Evolutionary conservation across 1,284 basidiomycete genomes (phyloP).

Genomic region (Uromyces viciae-fabae): DNA sequence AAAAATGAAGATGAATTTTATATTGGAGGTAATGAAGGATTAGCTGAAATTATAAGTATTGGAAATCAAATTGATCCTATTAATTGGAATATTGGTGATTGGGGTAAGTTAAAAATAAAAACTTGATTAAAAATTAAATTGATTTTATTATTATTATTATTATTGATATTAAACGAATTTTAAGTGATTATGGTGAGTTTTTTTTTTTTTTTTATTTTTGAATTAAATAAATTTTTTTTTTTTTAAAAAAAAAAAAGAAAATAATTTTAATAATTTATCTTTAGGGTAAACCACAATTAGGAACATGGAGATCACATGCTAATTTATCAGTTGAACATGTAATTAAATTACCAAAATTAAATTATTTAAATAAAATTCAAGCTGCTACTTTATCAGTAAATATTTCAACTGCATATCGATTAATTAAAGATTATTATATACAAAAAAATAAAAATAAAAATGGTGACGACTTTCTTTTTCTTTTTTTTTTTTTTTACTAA

Average conservation of each 20-base stretch:
- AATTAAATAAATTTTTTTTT: background rate
- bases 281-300: slow-evolving; percentile 53
- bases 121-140: background rate
- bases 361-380: slow-evolving; percentile 61
- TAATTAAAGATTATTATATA: slow-evolving; percentile 67
- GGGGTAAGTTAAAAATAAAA: slow-evolving; percentile 54
- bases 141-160: background rate
- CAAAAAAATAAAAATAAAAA: background rate
- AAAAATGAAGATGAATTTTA: slow-evolving; percentile 49
- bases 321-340: slow-evolving; percentile 63
- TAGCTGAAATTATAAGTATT: slow-evolving; percentile 66
- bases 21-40: slow-evolving; percentile 73
- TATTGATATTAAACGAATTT: slow-evolving; percentile 47
- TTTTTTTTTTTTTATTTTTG: too few species aligned
- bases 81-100: slow-evolving; percentile 63
- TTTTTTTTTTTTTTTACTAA: background rate
- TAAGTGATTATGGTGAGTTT: slow-evolving; percentile 59
- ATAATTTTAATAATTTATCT: background rate
- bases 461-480: background rate
- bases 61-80: slow-evolving; percentile 56
- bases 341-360: slow-evolving; percentile 61
- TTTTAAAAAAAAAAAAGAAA: background rate
- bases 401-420: slow-evolving; percentile 73
- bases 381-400: slow-evolving; percentile 77
- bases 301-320: slow-evolving; percentile 70